Evolutionary conservation across 306 rosid genomes (phyloP).

Genomic region (Malus fusca): DNA sequence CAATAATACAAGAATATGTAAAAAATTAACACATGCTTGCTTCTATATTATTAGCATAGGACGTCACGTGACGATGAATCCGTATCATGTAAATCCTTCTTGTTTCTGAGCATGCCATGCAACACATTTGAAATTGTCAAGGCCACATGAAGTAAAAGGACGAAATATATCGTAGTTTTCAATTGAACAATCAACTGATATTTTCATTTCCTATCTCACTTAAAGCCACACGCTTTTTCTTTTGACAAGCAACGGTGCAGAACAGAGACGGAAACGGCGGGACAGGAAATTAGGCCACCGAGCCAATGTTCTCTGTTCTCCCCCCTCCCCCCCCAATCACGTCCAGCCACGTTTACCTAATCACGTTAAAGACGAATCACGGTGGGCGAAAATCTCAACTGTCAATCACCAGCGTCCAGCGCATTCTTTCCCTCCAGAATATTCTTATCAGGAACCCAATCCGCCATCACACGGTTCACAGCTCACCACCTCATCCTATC

Average conservation of each 20-base stretch:
- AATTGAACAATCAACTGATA: not conserved
- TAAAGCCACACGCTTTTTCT: too few species aligned
- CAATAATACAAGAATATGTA: too few species aligned
- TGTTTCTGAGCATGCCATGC: not conserved
- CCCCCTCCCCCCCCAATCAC: not conserved
- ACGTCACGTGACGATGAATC: rapidly evolving
- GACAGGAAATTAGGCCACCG: not conserved
- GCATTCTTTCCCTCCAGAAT: slow-evolving; percentile 30
- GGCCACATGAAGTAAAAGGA: too few species aligned
- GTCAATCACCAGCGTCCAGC: not conserved
- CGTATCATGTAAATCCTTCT: too few species aligned
- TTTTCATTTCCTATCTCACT: too few species aligned
- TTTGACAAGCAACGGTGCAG: too few species aligned
- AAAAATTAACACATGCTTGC: too few species aligned
- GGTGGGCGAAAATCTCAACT: not conserved
- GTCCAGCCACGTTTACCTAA: not conserved
- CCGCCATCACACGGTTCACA: slow-evolving; percentile 5
- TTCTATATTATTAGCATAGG: rapidly evolving
- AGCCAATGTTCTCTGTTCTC: not conserved
- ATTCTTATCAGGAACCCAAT: slow-evolving; percentile 5
- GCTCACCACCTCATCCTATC: slow-evolving; percentile 4
- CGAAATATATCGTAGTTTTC: not conserved
- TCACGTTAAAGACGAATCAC: not conserved
- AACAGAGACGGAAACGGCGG: not conserved
- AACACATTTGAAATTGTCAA: not conserved